phyloP scores from a whole-genome alignment of 75 land plant species.

The Chamaecyparis obtusa region DNA sequence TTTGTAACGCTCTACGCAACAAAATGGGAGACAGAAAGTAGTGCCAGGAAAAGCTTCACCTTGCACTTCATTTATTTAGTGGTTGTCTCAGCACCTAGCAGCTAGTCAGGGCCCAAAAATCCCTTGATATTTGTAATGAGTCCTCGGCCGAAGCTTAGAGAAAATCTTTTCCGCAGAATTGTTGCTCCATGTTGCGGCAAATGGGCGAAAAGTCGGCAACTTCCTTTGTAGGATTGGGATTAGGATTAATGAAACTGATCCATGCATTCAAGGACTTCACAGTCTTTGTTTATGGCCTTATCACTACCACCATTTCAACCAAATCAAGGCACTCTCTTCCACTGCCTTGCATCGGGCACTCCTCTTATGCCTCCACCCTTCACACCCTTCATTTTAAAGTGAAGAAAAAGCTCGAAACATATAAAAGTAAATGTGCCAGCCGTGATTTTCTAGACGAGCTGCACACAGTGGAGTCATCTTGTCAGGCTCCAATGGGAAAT shows the following conservation, averaged over 20 bases:
- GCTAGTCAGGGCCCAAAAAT: constrained; percentile 12
- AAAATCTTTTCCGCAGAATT: too few species aligned
- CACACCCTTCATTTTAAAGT: constrained; percentile 16
- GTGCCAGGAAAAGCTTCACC: constrained; percentile 16
- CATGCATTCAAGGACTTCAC: constrained; percentile 20
- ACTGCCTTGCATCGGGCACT: background rate
- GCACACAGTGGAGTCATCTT: constrained; percentile 12
- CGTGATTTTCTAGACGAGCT: constrained; percentile 22
- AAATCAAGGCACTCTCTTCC: constrained; percentile 16
- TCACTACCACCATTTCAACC: constrained; percentile 8
- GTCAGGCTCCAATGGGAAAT: too few species aligned
- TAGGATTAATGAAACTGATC: constrained; percentile 7
- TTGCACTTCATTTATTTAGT: constrained; percentile 13
- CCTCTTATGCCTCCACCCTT: constrained; percentile 11
- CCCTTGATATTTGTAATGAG: background rate
- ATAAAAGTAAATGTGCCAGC: background rate
- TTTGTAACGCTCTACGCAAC: constrained; percentile 9
- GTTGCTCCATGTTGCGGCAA: background rate
- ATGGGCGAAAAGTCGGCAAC: constrained; percentile 20
- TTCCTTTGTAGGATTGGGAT: too few species aligned
- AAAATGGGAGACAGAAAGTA: constrained; percentile 10
- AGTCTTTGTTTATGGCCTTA: constrained; percentile 16
- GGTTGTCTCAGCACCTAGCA: background rate
- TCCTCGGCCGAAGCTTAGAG: background rate
- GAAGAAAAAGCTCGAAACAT: constrained; percentile 29